These are phyloP conservation scores for Neurospora africana DNA, from an alignment of 495 filamentous ascomycete genomes.

Conservation along the genomic window DNA sequence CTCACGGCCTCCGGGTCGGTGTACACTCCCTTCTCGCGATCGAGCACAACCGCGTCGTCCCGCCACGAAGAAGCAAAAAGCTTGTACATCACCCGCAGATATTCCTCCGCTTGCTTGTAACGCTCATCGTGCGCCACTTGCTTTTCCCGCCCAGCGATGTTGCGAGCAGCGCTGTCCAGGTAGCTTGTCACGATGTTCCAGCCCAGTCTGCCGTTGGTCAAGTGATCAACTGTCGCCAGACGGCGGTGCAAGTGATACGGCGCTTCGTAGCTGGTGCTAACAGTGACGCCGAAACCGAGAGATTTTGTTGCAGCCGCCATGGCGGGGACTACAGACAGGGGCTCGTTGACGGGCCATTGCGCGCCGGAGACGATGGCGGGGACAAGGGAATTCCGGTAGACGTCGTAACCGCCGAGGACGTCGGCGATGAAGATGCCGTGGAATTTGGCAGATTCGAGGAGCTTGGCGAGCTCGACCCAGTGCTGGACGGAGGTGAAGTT, in stretches of 20 bases:
- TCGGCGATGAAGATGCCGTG: conserved; percentile 56
- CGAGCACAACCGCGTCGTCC: conserved; percentile 51
- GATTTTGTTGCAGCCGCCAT: conserved; percentile 46
- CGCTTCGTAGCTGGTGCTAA: conserved; percentile 56
- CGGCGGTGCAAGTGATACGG: conserved; percentile 59
- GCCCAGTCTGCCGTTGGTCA: conserved; percentile 48
- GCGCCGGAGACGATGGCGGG: conserved; percentile 50
- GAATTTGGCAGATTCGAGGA: conserved; percentile 48
- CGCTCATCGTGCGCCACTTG: conserved; percentile 50
- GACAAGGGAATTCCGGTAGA: conserved; percentile 49
- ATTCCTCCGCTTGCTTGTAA: conserved; percentile 58
- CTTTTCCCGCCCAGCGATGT: conserved; percentile 47
- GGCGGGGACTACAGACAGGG: conserved; percentile 33
- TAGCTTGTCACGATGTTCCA: conserved; percentile 51
- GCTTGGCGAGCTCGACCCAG: conserved; percentile 47
- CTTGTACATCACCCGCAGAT: conserved; percentile 59
- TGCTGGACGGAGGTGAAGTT: conserved; percentile 44
- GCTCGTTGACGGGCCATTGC: conserved; percentile 57
- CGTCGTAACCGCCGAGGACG: conserved; percentile 50
- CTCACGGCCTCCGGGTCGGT: conserved; percentile 48
- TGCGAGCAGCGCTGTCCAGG: conserved; percentile 55
- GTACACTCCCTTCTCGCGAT: conserved; percentile 46
- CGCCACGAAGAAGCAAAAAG: conserved; percentile 61
- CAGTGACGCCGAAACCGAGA: conserved; percentile 56
- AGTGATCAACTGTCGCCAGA: conserved; percentile 56